Base-by-base conservation (phyloP, 495 filamentous ascomycete genomes). In the Xylaria cubensis region DNA sequence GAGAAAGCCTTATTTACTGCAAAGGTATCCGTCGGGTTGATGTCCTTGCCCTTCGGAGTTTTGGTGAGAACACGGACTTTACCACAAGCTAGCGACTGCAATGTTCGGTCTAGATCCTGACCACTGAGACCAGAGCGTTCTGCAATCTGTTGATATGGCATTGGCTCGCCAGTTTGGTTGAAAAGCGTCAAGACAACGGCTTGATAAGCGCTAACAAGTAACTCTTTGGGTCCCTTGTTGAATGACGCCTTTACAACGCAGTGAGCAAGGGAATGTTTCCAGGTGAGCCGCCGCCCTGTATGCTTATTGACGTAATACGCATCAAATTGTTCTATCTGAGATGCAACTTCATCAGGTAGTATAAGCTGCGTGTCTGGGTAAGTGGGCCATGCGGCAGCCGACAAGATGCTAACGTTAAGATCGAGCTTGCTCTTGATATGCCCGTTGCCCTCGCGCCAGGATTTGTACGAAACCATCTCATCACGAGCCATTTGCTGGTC, bases 41-140 rank as follows among this genome's bases (percentile, higher is more conserved):
- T 91, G 0, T 98, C 94, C 51, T 90, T 88, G 61, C 94, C 92
- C 80, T 92, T 94, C 39, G 96, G 97, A 64, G 88, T 86, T 82
- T 99, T 99, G 64, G 78, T 85, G 21, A 99, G 86, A n/a, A 98
- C 93, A 4, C 93, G 92, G 65, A 91, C 88, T 78, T 93, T 93
- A 67, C 92, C 96, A 75, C 94, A 97, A 41, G 97, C 96, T 13
- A 99, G 88, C 39, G 93, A 97, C 82, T 99, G 96, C 8, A 99
- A 87, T 0, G 96, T 98, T 70, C 96, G 92, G 70, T 91, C 89
- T 19, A 98, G 87, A 76, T 98, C 94, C 34, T 84, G 82, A 58
- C 93, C 93, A 32, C 88, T 74, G 4, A 87, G 83, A 55, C 89
- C 90, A 1, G 92, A 93, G 21, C 88, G 86, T 36, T 88, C 83